Conservation (phyloP, 306 rosid species). For the Dryas alaskensis region DNA sequence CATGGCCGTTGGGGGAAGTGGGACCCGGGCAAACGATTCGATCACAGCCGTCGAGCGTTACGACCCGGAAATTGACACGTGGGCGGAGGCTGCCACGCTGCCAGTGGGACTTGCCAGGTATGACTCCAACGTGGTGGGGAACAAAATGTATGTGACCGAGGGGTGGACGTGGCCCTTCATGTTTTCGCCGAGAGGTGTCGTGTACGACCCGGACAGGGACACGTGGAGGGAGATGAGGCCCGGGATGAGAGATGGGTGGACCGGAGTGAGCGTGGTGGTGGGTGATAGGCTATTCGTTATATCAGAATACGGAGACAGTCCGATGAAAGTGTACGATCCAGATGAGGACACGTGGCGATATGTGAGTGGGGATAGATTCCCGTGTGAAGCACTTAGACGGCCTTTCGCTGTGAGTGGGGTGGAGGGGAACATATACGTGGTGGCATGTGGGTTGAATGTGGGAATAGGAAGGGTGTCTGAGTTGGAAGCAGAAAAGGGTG, state of each 20-base stretch:
- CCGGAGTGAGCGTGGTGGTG: slow-evolving; percentile 46
- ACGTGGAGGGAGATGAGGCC: slow-evolving; percentile 48
- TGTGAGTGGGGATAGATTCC: slow-evolving; percentile 54
- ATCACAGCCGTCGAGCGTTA: slow-evolving; percentile 25
- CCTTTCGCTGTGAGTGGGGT: slow-evolving; percentile 47
- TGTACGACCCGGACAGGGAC: slow-evolving; percentile 34
- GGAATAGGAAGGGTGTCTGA: slow-evolving; percentile 45
- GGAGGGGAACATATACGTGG: slow-evolving; percentile 53
- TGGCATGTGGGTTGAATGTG: slow-evolving; percentile 43
- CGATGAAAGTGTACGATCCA: slow-evolving; percentile 51
- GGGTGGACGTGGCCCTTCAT: slow-evolving; percentile 80
- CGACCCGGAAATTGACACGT: slow-evolving; percentile 44
- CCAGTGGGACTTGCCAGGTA: slow-evolving; percentile 18
- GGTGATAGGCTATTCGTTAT: slow-evolving; percentile 41
- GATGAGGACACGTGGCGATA: slow-evolving; percentile 50
- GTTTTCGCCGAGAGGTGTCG: slow-evolving; percentile 42
- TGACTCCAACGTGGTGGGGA: slow-evolving; percentile 35
- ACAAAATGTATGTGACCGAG: slow-evolving; percentile 60
- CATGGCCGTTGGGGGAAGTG: slow-evolving; percentile 34
- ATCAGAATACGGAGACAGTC: slow-evolving; percentile 55
- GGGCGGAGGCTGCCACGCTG: slow-evolving; percentile 28
- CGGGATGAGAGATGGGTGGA: slow-evolving; percentile 73
- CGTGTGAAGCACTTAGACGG: slow-evolving; percentile 42
- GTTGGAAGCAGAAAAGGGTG: background rate
- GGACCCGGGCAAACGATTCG: background rate